Percentiles rank a stretch among this genome's conserved stretches.
phyloP scores from a whole-genome alignment of 768 basidiomycete genomes.

The Hygrophorus russula region DNA sequence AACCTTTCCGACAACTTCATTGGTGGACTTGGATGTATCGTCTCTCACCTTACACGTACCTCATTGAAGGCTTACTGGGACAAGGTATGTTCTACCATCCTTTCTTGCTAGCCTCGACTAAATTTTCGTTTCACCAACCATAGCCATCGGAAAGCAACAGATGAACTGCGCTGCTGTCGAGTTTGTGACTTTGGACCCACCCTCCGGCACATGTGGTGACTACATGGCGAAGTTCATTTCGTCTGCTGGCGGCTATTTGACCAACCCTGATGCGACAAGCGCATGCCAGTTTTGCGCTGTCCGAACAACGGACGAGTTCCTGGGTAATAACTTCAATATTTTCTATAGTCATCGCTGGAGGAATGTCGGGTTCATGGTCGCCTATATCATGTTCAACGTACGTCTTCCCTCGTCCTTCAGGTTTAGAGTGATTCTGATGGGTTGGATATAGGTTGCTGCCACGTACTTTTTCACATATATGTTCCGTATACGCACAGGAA shows the following conservation, averaged over 20 bases:
- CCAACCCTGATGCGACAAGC: conserved; percentile 35
- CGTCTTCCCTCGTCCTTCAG: conserved; percentile 5
- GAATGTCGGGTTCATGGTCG: conserved; percentile 39
- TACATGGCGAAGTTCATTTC: conserved; percentile 44
- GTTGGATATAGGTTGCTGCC: conserved; percentile 25
- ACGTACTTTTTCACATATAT: conserved; percentile 45
- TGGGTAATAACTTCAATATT: conserved; percentile 47
- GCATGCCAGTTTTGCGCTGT: conserved; percentile 48
- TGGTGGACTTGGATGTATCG: conserved; percentile 72
- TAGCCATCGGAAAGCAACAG: conserved; percentile 37
- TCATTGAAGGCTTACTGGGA: conserved; percentile 38
- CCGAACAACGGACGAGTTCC: conserved; percentile 42
- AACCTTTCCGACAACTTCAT: conserved; percentile 47
- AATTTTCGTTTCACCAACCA: conserved; percentile 5
- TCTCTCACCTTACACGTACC: conserved; percentile 39
- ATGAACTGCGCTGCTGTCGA: conserved; percentile 54
- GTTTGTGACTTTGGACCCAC: conserved; percentile 47
- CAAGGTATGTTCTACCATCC: conserved; percentile 25
- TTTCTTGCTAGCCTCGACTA: conserved; percentile 17
- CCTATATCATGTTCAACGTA: conserved; percentile 36
- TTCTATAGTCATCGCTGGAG: conserved; percentile 42
- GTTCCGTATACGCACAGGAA: conserved; percentile 33
- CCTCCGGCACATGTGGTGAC: conserved; percentile 42
- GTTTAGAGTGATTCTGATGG: not conserved
- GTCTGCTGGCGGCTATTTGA: conserved; percentile 45